phyloP scores from a whole-genome alignment of 805 yeast genomes.

The Yarrowia alimentaria region DNA sequence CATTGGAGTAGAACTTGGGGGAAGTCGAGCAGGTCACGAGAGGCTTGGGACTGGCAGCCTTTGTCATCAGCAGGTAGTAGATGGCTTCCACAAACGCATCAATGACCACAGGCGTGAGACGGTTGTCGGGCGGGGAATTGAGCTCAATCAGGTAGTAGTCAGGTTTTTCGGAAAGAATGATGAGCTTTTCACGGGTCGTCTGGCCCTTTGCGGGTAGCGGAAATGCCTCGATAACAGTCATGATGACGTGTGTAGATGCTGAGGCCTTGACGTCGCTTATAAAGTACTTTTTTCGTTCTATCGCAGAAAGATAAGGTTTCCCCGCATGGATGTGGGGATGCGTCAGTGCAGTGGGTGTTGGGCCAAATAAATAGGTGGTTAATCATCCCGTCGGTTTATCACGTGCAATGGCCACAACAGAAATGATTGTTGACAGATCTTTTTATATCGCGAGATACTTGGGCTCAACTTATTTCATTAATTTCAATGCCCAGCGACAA shows the following conservation, averaged over 20 bases:
- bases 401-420: too few species aligned
- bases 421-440: too few species aligned
- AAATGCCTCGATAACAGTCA: conserved; percentile 5
- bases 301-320: too few species aligned
- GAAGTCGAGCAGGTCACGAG: conserved; percentile 40
- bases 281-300: too few species aligned
- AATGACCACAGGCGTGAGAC: conserved; percentile 39
- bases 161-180: conserved; percentile 16
- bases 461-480: too few species aligned
- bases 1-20: conserved; percentile 43
- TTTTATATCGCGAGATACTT: too few species aligned
- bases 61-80: conserved; percentile 33
- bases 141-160: conserved; percentile 39
- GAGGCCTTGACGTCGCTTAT: background rate
- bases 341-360: too few species aligned
- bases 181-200: background rate
- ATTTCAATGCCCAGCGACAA: too few species aligned
- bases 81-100: conserved; percentile 41
- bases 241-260: background rate
- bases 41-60: conserved; percentile 37
- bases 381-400: too few species aligned
- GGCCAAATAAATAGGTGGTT: too few species aligned
- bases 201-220: conserved; percentile 19
- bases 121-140: conserved; percentile 41
- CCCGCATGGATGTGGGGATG: too few species aligned